phyloP scores from a whole-genome alignment of 179 eudicot genomes.

The Corrigiola litoralis region DNA sequence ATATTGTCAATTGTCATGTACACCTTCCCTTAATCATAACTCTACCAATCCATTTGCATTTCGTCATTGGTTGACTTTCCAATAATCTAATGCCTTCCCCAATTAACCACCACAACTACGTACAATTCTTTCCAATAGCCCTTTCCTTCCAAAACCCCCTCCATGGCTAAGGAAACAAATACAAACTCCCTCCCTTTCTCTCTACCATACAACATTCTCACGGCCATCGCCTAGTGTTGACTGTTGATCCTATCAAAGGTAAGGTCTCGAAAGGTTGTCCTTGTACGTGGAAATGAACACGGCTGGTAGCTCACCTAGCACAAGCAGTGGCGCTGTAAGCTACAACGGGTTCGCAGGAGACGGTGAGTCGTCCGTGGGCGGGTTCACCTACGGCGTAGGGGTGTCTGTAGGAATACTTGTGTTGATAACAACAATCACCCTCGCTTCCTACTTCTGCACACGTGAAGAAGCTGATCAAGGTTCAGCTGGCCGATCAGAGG shows the following conservation, averaged over 20 bases:
- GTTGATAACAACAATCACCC: conserved; percentile 71
- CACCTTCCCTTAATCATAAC: conserved; percentile 24
- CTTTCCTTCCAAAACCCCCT: neutral
- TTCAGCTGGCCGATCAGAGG: neutral
- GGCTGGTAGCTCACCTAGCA: conserved; percentile 12
- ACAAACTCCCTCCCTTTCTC: neutral
- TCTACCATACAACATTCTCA: neutral
- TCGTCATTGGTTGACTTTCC: conserved; percentile 40
- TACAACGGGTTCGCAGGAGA: conserved; percentile 26
- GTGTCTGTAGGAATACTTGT: conserved; percentile 71
- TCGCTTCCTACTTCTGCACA: conserved; percentile 77
- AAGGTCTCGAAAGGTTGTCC: neutral
- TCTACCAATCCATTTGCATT: conserved; percentile 15
- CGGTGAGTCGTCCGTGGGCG: conserved; percentile 31
- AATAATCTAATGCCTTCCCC: conserved; percentile 14
- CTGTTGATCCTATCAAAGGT: neutral
- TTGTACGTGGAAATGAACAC: conserved; percentile 1
- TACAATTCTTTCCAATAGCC: neutral
- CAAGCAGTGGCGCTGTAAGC: conserved; percentile 13
- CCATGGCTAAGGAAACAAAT: conserved; percentile 26
- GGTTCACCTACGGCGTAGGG: conserved; percentile 73
- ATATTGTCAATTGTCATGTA: neutral
- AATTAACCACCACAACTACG: conserved; percentile 12
- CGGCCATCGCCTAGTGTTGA: neutral
- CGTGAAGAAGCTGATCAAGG: conserved; percentile 16